Evolutionary conservation across 495 filamentous ascomycete genomes (phyloP), one percentile per base, ranked within the genome.

Genomic region (Neurospora terricola): DNA sequence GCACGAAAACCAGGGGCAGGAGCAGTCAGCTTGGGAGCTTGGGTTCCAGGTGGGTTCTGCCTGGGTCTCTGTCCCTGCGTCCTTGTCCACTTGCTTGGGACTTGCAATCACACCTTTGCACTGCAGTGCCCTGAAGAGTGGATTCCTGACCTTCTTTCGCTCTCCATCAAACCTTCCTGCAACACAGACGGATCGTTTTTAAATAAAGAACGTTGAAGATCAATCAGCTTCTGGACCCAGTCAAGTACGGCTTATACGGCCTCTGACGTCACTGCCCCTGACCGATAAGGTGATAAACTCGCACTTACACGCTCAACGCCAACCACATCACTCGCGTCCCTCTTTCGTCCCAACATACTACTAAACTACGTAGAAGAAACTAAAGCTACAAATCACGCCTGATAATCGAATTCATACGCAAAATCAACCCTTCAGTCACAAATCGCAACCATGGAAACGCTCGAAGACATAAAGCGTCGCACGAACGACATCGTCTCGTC

Each of bases 381-480:
- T 5, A 5, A 11, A 14, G 21, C 48, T 59, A 23, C n/a, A 27
- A 12, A 6, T 27, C 2, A 27, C 21, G 12, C 2, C 10, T 18
- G 27, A 16, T 62, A 62, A 16, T 34, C 23, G 14, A 30, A 14
- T 16, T 7, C 23, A 62, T 14, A 8, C 23, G 23, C 54, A 34
- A 6, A 62, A 34, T 27, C 5, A 62, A 30, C 23, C 6, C 23
- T 30, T 16, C 6, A 34, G 14, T 66, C 54, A 34, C 14, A 66
- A 16, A 34, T 66, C 54, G 54, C 12, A 66, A 77, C 70, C 69
- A 84, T 85, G 83, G 82, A 85, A 42, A 83, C 82, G 45, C 83
- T 85, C 75, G 75, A 79, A 21, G 78, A 80, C 66, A 77, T 86
- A 72, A 84, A 81, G 77, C 83, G 83, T 54, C 84, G 83, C 36